A percentile compares a stretch with the other conserved stretches of the same genome.
Conservation (phyloP, 148 eudicot species). For the Rheum nobile region DNA sequence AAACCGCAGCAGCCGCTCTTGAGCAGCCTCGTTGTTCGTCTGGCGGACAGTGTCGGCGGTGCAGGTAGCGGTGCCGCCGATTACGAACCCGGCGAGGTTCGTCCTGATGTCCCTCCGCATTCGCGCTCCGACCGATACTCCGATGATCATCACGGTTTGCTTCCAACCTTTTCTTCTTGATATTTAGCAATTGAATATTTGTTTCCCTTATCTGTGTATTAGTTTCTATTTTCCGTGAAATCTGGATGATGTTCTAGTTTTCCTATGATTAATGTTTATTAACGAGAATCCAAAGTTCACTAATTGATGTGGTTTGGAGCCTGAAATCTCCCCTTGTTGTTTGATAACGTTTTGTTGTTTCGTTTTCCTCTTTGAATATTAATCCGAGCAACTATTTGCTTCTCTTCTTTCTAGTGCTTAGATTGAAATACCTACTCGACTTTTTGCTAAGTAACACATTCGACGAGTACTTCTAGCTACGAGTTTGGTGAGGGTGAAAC, state of each 20-base stretch:
- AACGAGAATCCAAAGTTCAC: neutral
- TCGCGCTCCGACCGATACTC: slow-evolving; percentile 56
- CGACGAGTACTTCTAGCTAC: neutral
- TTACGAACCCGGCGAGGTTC: slow-evolving; percentile 91
- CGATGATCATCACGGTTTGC: slow-evolving; percentile 43
- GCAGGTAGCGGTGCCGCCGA: slow-evolving; percentile 46
- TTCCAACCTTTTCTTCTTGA: neutral
- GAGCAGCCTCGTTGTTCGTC: slow-evolving; percentile 87
- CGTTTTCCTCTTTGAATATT: neutral
- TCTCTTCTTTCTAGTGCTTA: neutral
- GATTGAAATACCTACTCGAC: neutral
- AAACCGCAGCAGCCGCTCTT: slow-evolving; percentile 69
- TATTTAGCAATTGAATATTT: neutral
- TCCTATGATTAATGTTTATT: neutral
- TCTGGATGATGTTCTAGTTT: neutral
- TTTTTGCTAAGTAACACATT: neutral
- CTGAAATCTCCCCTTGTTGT: neutral
- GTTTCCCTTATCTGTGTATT: neutral
- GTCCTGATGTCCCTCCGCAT: slow-evolving; percentile 53
- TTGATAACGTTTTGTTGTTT: neutral
- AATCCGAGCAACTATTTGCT: neutral
- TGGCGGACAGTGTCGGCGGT: slow-evolving; percentile 42
- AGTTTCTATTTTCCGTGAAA: neutral
- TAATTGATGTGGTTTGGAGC: neutral
- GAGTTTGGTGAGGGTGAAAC: neutral